These are phyloP conservation scores for Vanderwaltozyma yarrowii DNA, from an alignment of 805 yeast species.

Conservation along the genomic window DNA sequence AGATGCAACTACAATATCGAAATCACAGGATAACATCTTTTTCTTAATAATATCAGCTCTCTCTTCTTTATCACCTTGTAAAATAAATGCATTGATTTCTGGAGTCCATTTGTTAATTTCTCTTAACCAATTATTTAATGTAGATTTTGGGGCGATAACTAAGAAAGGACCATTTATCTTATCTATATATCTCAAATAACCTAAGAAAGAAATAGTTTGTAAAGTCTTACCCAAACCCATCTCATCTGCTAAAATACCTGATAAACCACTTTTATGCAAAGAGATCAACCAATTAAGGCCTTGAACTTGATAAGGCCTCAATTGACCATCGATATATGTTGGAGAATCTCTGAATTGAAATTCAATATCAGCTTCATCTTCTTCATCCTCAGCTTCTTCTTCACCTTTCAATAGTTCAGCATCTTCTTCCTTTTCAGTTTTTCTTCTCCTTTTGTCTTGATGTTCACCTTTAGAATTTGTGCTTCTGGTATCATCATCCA, in stretches of 20 bases:
- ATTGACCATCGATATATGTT: constrained; percentile 48
- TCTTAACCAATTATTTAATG: constrained; percentile 71
- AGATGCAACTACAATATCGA: constrained; percentile 63
- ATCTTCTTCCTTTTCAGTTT: constrained; percentile 72
- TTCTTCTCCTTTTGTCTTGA: constrained; percentile 44
- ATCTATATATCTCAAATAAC: constrained; percentile 55
- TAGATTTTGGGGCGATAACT: constrained; percentile 70
- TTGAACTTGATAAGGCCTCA: constrained; percentile 69
- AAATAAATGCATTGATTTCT: constrained; percentile 55
- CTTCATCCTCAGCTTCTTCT: constrained; percentile 14
- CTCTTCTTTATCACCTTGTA: constrained; percentile 67
- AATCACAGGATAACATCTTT: constrained; percentile 46
- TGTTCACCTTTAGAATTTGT: constrained; percentile 10
- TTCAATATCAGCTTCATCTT: constrained; percentile 15
- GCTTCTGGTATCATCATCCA: constrained; percentile 16
- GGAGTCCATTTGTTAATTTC: constrained; percentile 77
- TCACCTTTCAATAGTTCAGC: constrained; percentile 52
- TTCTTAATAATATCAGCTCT: constrained; percentile 45
- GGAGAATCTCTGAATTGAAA: constrained; percentile 75
- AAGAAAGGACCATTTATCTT: constrained; percentile 61
- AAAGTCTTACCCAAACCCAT: constrained; percentile 81
- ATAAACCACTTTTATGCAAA: constrained; percentile 53
- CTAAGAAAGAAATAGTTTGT: constrained; percentile 68
- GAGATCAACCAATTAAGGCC: constrained; percentile 74
- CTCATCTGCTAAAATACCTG: constrained; percentile 77